Evolutionary conservation across 208 protist species (phyloP).

Genomic region (Leishmania turanica): DNA sequence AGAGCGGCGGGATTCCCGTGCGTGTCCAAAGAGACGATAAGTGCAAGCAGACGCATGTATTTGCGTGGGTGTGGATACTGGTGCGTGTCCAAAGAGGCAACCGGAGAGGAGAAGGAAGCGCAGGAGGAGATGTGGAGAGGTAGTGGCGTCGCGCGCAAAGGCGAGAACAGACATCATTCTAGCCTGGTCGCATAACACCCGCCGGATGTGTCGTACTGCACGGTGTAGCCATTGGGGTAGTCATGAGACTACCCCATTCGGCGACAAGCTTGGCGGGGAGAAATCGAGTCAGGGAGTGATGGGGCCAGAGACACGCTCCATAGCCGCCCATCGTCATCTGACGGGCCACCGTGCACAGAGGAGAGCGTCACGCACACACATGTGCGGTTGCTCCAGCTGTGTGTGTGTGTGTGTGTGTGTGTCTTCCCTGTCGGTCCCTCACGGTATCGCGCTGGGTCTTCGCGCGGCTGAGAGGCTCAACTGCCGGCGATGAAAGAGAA

Average conservation of each 20-base stretch:
- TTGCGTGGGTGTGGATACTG: not conserved
- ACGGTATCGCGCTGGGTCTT: not conserved
- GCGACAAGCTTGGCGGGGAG: not conserved
- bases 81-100: not conserved
- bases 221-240: not conserved
- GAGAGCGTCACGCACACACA: not conserved
- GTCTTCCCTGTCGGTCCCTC: not conserved
- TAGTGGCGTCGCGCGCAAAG: not conserved
- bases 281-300: not conserved
- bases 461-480: not conserved
- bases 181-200: not conserved
- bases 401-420: not conserved
- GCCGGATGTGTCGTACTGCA: not conserved
- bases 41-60: not conserved
- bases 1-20: not conserved
- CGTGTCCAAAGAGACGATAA: not conserved
- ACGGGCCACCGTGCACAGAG: not conserved
- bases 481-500: not conserved
- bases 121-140: not conserved
- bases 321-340: not conserved
- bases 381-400: too few relatives aligned
- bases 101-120: not conserved
- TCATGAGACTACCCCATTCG: not conserved
- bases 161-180: not conserved
- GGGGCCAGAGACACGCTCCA: not conserved